Conservation (phyloP, 345 rosid genomes). For the Arabis alpina region DNA sequence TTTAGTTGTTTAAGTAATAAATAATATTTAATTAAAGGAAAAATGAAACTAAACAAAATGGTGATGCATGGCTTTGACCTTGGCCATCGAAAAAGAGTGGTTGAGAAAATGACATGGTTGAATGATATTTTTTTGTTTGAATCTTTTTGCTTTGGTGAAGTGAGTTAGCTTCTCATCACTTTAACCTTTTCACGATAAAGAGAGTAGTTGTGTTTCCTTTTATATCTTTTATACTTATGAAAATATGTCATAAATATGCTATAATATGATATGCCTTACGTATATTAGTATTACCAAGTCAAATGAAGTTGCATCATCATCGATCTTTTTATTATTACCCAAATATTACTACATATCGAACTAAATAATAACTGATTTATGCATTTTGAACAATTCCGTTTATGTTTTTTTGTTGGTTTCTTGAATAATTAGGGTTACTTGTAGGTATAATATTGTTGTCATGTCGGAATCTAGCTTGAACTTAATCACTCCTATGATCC, state of each 20-base stretch:
- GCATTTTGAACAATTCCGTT: neutral
- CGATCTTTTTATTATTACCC: conserved; percentile 11
- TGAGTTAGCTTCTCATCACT: conserved; percentile 46
- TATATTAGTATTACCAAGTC: conserved; percentile 21
- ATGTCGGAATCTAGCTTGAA: conserved; percentile 31
- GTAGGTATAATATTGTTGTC: conserved; percentile 13
- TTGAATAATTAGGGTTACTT: neutral
- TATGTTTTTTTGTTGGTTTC: neutral
- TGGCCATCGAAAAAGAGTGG: conserved; percentile 39
- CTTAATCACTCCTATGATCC: neutral
- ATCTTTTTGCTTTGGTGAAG: conserved; percentile 21
- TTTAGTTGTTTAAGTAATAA: conserved; percentile 10
- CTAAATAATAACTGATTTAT: neutral
- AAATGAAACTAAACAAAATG: neutral
- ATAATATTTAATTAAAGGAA: neutral
- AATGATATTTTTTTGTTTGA: conserved; percentile 9
- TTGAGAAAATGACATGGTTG: conserved; percentile 44
- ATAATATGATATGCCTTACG: neutral
- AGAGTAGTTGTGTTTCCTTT: conserved; percentile 45
- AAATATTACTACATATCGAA: conserved; percentile 2
- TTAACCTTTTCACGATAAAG: conserved; percentile 37
- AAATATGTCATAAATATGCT: neutral
- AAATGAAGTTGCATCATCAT: conserved; percentile 2
- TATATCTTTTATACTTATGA: neutral
- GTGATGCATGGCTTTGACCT: conserved; percentile 45